These are phyloP conservation scores for Excoecaria cochinchinensis DNA, from an alignment of 345 rosid genomes.

Conservation along the genomic window DNA sequence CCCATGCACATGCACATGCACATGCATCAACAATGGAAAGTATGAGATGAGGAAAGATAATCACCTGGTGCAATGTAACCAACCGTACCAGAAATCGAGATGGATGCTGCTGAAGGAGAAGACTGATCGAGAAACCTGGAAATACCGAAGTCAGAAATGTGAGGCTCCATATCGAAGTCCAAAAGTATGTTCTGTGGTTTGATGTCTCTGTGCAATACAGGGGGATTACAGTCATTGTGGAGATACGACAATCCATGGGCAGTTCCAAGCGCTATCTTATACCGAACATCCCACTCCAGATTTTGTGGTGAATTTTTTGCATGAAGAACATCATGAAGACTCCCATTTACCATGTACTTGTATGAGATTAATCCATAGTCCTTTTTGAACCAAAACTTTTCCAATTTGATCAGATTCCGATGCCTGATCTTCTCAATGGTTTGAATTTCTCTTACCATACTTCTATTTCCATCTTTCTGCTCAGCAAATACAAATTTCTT, in stretches of 20 bases:
- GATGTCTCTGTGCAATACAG: constrained; percentile 77
- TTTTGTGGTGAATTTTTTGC: constrained; percentile 20
- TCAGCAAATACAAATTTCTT: constrained; percentile 55
- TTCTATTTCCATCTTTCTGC: constrained; percentile 40
- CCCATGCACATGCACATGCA: too few relatives aligned
- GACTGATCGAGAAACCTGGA: constrained; percentile 63
- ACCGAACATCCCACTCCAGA: constrained; percentile 63
- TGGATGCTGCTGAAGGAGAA: constrained; percentile 32
- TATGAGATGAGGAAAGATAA: background rate
- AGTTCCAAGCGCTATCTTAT: constrained; percentile 57
- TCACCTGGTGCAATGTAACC: constrained; percentile 90
- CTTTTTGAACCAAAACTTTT: constrained; percentile 68
- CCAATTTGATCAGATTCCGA: constrained; percentile 65
- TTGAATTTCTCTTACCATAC: constrained; percentile 64
- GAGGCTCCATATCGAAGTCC: constrained; percentile 73
- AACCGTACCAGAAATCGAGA: constrained; percentile 58
- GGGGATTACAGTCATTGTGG: constrained; percentile 70
- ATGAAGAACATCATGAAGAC: constrained; percentile 65
- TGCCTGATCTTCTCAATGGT: constrained; percentile 64
- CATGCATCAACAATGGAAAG: too few relatives aligned
- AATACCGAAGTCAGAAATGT: constrained; percentile 75
- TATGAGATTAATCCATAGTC: constrained; percentile 67
- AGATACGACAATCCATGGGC: constrained; percentile 83
- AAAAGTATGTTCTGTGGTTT: constrained; percentile 77
- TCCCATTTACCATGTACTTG: constrained; percentile 74